Percentiles rank a stretch among this genome's conserved stretches.
These are phyloP conservation scores for Phytophthora quininea DNA, from an alignment of 352 stramenopile species.

Conservation along the genomic window DNA sequence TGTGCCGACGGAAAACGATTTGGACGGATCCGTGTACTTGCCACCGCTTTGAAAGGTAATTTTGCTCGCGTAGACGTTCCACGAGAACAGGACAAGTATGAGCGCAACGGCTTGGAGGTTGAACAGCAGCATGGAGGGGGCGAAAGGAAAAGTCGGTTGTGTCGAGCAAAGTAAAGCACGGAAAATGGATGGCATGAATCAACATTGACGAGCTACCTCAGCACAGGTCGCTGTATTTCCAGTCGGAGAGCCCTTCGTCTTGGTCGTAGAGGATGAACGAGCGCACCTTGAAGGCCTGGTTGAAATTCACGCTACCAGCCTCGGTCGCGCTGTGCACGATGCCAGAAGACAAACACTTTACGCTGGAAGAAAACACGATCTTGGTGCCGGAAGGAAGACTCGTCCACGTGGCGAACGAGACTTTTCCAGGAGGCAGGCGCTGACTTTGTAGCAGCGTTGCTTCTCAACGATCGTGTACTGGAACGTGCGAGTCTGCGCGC, in stretches of 20 bases:
- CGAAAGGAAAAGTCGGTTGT: too few relatives aligned
- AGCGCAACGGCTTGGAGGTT: too few relatives aligned
- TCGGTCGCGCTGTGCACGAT: background rate
- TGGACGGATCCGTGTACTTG: background rate
- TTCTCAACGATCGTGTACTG: background rate
- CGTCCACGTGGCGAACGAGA: background rate
- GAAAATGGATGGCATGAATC: too few relatives aligned
- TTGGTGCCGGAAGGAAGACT: background rate
- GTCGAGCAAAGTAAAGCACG: too few relatives aligned
- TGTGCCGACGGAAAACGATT: background rate
- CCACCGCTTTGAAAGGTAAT: background rate
- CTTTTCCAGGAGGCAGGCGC: background rate
- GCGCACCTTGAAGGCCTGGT: background rate
- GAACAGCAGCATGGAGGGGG: too few relatives aligned
- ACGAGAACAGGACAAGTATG: too few relatives aligned
- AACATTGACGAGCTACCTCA: background rate
- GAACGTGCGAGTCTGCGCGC: background rate
- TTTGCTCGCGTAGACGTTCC: background rate
- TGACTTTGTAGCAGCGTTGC: background rate
- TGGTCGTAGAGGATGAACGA: background rate
- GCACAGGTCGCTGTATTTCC: constrained; percentile 1
- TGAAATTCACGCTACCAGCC: background rate
- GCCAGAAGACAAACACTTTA: background rate
- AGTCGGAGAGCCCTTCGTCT: background rate
- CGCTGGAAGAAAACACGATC: background rate